Conservation (phyloP, 2,329 filamentous ascomycete genomes). For the Cercospora sp. region DNA sequence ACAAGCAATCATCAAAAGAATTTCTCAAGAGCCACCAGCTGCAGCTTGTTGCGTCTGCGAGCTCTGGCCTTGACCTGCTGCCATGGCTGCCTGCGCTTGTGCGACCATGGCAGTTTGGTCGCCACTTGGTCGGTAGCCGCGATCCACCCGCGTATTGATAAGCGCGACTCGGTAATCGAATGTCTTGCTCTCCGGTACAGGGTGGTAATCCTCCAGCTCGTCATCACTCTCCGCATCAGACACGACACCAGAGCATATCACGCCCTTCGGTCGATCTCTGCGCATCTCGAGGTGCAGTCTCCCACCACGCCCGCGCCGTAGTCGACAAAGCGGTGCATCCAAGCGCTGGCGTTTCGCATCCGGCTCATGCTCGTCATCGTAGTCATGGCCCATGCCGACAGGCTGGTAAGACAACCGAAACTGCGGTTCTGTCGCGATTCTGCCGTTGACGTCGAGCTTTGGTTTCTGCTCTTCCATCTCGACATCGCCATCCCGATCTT, state of each 20-base stretch:
- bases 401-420: slow-evolving; percentile 28
- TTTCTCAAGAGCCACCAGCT: slow-evolving; percentile 8
- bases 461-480: slow-evolving; percentile 38
- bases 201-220: slow-evolving; percentile 53
- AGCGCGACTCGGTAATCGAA: slow-evolving; percentile 67
- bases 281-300: slow-evolving; percentile 78
- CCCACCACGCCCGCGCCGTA: slow-evolving; percentile 80
- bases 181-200: slow-evolving; percentile 50
- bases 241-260: slow-evolving; percentile 37
- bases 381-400: slow-evolving; percentile 11
- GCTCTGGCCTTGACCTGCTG: slow-evolving; percentile 12
- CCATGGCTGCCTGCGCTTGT: slow-evolving; percentile 19
- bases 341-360: slow-evolving; percentile 25
- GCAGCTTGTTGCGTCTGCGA: slow-evolving; percentile 4
- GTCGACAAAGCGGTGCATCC: slow-evolving; percentile 67
- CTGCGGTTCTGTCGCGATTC: slow-evolving; percentile 28
- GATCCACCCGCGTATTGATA: slow-evolving; percentile 41
- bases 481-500: slow-evolving; percentile 42
- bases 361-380: slow-evolving; percentile 19
- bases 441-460: slow-evolving; percentile 22
- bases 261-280: slow-evolving; percentile 29
- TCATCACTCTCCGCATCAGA: slow-evolving; percentile 86
- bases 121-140: slow-evolving; percentile 37
- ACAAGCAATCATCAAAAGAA: slow-evolving; percentile 6
- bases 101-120: slow-evolving; percentile 29